Base-by-base conservation (phyloP, 108 stramenopile species). In the Aurantiochytrium sp. region DNA sequence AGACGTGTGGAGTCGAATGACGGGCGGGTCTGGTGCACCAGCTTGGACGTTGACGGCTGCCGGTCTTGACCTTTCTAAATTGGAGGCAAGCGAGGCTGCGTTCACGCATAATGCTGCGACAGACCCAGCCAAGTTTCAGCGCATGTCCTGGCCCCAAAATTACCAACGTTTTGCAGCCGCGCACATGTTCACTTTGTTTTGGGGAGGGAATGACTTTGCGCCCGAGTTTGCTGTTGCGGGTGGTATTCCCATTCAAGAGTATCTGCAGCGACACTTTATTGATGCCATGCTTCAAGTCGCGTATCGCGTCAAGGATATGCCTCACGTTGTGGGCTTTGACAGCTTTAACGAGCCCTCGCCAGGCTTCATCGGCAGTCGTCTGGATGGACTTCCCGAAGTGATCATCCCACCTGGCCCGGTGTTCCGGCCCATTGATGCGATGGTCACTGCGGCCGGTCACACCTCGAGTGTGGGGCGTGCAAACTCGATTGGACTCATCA, bases 1-100 rank as follows among this genome's bases (percentile, higher is more conserved):
- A 87, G 92, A 93, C 60, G 92, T 93, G 14, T 93, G 92, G 92
- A 90, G 91, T 87, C 91, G 92, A n/a, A 91, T 90, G 91, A 93
- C 91, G 1, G 92, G 92, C 8, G 92, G 92, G 28, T 91, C 91
- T 28, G 92, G 92, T 4, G 92, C 92, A 21, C 92, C 92, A 12
- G 60, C 91, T 0, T 93, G 92, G 92, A 93, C 92, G 4, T 91
- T 93, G 90, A 90, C 91, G 16, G 14, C 87, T 47, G 92, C 59
- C 8, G 92, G 91, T 3, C 90, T 93, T 28, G 76, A 90, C 58
- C 88, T 91, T 0, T 28, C 55, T 10, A 91, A 93, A 49, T 89
- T 93, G 14, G 28, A 88, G 42, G 25, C 28, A 23, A 90, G 92
- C 29, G 91, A 91, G 10, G 90, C 92, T 5, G 91, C 92, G 43